These are phyloP conservation scores for Wickerhamomyces canadensis DNA, from an alignment of 805 yeast species.

Conservation along the genomic window DNA sequence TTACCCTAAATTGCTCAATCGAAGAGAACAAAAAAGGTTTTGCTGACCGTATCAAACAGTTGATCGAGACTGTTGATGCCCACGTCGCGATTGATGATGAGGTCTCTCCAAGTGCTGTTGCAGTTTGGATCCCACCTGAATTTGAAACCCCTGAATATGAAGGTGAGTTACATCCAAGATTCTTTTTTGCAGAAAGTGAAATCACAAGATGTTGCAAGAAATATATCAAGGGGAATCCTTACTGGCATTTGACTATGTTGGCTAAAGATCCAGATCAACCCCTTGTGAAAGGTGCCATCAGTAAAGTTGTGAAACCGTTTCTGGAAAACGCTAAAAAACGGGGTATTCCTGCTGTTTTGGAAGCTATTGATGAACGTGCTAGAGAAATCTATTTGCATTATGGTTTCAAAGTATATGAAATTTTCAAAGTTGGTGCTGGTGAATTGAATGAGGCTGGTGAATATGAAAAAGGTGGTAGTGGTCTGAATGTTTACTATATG, in stretches of 20 bases:
- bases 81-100: constrained; percentile 10
- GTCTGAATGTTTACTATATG: too few relatives aligned
- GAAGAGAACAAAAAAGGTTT: constrained; percentile 14
- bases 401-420: constrained; percentile 14
- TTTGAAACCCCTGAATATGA: constrained; percentile 2
- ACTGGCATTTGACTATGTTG: constrained; percentile 14
- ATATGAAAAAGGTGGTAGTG: too few relatives aligned
- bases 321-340: constrained; percentile 12
- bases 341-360: constrained; percentile 13
- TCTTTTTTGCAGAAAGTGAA: constrained; percentile 5
- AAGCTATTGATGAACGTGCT: constrained; percentile 16
- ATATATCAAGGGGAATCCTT: constrained; percentile 7
- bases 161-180: not conserved
- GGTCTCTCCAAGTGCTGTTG: constrained; percentile 8
- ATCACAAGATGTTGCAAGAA: constrained; percentile 2
- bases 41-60: constrained; percentile 11
- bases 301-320: constrained; percentile 17
- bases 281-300: constrained; percentile 10
- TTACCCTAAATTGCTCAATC: constrained; percentile 7
- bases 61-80: constrained; percentile 9
- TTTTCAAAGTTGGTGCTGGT: constrained; percentile 8
- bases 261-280: constrained; percentile 10
- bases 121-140: constrained; percentile 21
- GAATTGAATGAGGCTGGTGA: not conserved
- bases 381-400: constrained; percentile 14